A percentile compares a stretch with the other conserved stretches of the same genome.
These are phyloP conservation scores for Paxillus ammoniavirescens DNA, from an alignment of 768 basidiomycete genomes.

Conservation along the genomic window DNA sequence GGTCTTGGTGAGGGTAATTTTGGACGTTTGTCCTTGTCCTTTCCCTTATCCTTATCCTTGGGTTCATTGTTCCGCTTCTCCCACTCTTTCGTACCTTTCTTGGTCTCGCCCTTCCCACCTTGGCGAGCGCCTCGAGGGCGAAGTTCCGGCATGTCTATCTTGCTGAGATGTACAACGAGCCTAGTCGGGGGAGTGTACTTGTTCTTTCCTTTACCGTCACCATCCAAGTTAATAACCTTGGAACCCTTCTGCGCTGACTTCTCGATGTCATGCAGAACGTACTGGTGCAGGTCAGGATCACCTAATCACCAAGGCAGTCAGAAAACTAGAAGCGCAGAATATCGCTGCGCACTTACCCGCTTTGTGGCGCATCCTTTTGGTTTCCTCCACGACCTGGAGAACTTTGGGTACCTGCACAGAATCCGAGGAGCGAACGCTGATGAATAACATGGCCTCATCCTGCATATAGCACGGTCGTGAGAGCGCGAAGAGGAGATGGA, in stretches of 20 bases:
- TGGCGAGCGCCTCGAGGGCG: slow-evolving; percentile 18
- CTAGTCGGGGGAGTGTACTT: slow-evolving; percentile 67
- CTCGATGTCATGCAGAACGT: slow-evolving; percentile 67
- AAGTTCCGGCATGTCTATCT: slow-evolving; percentile 85
- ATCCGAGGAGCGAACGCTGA: slow-evolving; percentile 66
- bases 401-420: slow-evolving; percentile 72
- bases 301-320: slow-evolving; percentile 41
- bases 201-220: slow-evolving; percentile 39
- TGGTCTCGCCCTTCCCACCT: slow-evolving; percentile 9
- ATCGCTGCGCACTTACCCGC: slow-evolving; percentile 45
- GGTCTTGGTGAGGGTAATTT: slow-evolving; percentile 5
- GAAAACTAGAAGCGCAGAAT: not conserved
- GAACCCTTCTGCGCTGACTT: slow-evolving; percentile 50
- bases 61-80: slow-evolving; percentile 43
- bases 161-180: slow-evolving; percentile 75
- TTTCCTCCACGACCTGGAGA: slow-evolving; percentile 75
- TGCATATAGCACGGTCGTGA: slow-evolving; percentile 19
- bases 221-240: slow-evolving; percentile 65
- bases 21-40: not conserved
- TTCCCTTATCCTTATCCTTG: not conserved
- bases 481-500: not conserved
- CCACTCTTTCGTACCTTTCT: slow-evolving; percentile 28
- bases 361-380: slow-evolving; percentile 75
- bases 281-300: slow-evolving; percentile 68
- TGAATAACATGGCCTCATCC: slow-evolving; percentile 82